A percentile compares a stretch with the other conserved stretches of the same genome.
Evolutionary conservation across 2,329 filamentous ascomycete genomes (phyloP).

Genomic region (Exophiala aquamarina): DNA sequence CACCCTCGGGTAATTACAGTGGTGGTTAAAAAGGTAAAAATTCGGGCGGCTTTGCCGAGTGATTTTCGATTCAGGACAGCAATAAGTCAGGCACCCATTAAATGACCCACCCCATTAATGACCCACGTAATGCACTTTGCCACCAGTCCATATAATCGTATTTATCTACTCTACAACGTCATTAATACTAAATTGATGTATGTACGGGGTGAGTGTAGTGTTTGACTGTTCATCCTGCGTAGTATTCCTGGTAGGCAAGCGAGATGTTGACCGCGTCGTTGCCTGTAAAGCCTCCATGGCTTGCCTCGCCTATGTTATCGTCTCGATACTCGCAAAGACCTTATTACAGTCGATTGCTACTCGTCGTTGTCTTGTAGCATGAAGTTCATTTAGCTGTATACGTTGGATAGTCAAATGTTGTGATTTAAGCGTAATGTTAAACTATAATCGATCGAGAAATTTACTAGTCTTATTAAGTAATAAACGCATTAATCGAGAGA

Average conservation of each 20-base stretch:
- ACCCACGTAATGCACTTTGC: too few species aligned
- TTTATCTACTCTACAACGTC: neutral
- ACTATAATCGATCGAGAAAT: slow-evolving; percentile 2
- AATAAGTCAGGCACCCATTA: too few species aligned
- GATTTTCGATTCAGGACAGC: too few species aligned
- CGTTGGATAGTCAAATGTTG: neutral
- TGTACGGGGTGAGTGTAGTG: neutral
- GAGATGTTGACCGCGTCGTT: neutral
- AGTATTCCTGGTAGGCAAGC: neutral
- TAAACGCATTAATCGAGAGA: slow-evolving; percentile 1
- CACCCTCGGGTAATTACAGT: too few species aligned
- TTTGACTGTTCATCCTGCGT: neutral
- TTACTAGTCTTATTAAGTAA: slow-evolving; percentile 7
- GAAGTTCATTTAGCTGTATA: neutral
- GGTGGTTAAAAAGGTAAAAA: too few species aligned
- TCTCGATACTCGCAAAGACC: slow-evolving; percentile 10
- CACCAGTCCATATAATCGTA: too few species aligned
- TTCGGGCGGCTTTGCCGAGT: too few species aligned
- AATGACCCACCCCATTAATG: too few species aligned
- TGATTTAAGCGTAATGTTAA: neutral
- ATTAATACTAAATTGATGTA: slow-evolving; percentile 4
- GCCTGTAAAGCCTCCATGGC: neutral
- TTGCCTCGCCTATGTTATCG: slow-evolving; percentile 1
- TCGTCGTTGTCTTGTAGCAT: slow-evolving; percentile 1
- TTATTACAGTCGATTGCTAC: slow-evolving; percentile 7